Conservation (phyloP, 352 stramenopile species). For the Globisporangium paroecandrum region DNA sequence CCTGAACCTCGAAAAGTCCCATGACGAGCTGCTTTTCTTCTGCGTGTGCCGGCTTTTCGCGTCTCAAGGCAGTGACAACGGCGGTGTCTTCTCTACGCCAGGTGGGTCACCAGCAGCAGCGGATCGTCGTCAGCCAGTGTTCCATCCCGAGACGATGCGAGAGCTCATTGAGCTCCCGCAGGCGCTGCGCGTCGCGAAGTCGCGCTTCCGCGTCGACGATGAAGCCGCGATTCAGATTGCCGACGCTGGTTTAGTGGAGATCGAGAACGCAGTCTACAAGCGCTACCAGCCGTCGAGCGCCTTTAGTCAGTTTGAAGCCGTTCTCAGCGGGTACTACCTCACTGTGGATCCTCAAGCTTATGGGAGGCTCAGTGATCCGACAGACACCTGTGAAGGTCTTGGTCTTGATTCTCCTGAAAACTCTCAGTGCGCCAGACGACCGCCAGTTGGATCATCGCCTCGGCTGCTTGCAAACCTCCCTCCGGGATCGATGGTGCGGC, state of each 20-base stretch:
- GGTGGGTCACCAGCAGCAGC: background rate
- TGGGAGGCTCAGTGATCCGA: background rate
- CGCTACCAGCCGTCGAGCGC: constrained; percentile 49
- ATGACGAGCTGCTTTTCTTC: constrained; percentile 63
- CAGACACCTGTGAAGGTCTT: background rate
- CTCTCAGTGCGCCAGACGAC: background rate
- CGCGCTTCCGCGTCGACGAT: constrained; percentile 52
- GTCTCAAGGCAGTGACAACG: background rate
- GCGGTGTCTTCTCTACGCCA: background rate
- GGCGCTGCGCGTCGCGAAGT: constrained; percentile 37
- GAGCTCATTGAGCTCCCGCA: constrained; percentile 49
- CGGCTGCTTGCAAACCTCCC: background rate
- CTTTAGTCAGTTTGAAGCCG: constrained; percentile 47
- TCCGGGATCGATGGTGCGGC: constrained; percentile 24
- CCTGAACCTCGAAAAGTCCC: constrained; percentile 37
- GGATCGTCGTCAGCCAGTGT: constrained; percentile 38
- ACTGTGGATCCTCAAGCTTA: background rate
- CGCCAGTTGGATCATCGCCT: background rate
- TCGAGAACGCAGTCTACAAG: constrained; percentile 51
- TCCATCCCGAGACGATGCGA: constrained; percentile 48
- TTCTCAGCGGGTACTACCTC: constrained; percentile 39
- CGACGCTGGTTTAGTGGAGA: constrained; percentile 44
- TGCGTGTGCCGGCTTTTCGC: constrained; percentile 47
- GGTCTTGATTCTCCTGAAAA: background rate
- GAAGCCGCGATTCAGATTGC: constrained; percentile 32